Evolutionary conservation across 78 protist species (phyloP).

Genomic region (Bodo saltans): DNA sequence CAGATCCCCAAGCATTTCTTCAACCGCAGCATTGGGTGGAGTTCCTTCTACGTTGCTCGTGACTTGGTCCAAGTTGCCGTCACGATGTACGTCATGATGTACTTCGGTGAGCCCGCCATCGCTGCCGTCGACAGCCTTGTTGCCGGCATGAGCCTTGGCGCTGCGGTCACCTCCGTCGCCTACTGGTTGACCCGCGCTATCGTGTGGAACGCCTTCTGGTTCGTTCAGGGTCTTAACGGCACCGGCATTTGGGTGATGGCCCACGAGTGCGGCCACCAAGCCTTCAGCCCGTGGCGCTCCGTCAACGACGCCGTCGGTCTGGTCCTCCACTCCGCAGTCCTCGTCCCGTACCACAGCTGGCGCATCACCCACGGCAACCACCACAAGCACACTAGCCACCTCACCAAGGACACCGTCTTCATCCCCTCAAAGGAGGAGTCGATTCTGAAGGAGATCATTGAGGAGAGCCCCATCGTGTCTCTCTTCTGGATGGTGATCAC

Average conservation of each 20-base stretch:
- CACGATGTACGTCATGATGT: background rate
- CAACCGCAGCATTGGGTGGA: background rate
- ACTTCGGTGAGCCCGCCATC: background rate
- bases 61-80: slow-evolving; percentile 12
- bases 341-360: slow-evolving; percentile 78
- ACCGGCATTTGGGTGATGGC: slow-evolving; percentile 79
- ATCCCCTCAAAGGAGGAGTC: background rate
- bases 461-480: slow-evolving; percentile 30
- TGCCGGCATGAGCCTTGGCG: background rate
- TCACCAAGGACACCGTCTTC: slow-evolving; percentile 5
- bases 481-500: background rate
- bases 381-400: slow-evolving; percentile 68
- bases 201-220: slow-evolving; percentile 7
- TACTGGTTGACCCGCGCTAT: background rate
- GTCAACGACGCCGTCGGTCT: slow-evolving; percentile 68
- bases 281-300: slow-evolving; percentile 38
- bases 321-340: slow-evolving; percentile 57
- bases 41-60: slow-evolving; percentile 4
- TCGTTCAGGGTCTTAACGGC: slow-evolving; percentile 42
- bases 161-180: too few relatives aligned
- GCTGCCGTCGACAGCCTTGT: background rate
- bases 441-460: slow-evolving; percentile 22
- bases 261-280: slow-evolving; percentile 84
- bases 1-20: slow-evolving; percentile 23
- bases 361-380: slow-evolving; percentile 64